Evolutionary conservation across 495 filamentous ascomycete species (phyloP).

Genomic region (Aspergillus indologenus): DNA sequence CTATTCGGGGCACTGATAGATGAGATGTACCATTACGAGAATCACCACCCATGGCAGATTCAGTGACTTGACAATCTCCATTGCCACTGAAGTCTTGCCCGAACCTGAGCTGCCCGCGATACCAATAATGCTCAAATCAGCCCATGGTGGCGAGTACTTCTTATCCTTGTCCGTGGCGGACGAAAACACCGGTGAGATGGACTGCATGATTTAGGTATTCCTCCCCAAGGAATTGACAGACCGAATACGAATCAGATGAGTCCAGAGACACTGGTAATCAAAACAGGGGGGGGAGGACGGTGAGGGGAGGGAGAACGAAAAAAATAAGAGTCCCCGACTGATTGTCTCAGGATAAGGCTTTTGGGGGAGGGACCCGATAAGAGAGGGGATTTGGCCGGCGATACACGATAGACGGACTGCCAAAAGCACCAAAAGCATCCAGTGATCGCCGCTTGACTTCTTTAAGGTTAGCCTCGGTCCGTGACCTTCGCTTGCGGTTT

Average conservation of each 20-base stretch:
- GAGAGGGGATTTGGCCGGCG: neutral
- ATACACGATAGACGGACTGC: slow-evolving; percentile 4
- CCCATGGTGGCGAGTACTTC: slow-evolving; percentile 92
- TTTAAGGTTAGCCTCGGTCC: slow-evolving; percentile 21
- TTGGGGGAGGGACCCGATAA: neutral
- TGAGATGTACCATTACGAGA: slow-evolving; percentile 76
- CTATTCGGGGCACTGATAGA: neutral
- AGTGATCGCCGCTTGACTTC: slow-evolving; percentile 14
- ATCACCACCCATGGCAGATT: slow-evolving; percentile 98
- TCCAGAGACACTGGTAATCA: neutral
- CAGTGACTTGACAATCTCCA: slow-evolving; percentile 83
- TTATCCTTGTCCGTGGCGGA: slow-evolving; percentile 42
- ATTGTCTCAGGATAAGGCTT: neutral
- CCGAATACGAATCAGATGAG: neutral
- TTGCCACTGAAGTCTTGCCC: slow-evolving; percentile 92
- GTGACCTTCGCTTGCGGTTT: slow-evolving; percentile 30
- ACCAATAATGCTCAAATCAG: slow-evolving; percentile 88
- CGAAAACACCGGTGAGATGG: slow-evolving; percentile 44
- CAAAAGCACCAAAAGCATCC: neutral
- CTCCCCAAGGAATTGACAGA: slow-evolving; percentile 7
- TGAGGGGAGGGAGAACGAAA: neutral
- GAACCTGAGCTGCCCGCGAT: slow-evolving; percentile 95
- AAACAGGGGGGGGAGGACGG: neutral
- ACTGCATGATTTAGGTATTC: slow-evolving; percentile 34
- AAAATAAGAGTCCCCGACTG: neutral